Base-by-base conservation (phyloP, 441 rosid genomes). In the Heliophila coronopifolia region DNA sequence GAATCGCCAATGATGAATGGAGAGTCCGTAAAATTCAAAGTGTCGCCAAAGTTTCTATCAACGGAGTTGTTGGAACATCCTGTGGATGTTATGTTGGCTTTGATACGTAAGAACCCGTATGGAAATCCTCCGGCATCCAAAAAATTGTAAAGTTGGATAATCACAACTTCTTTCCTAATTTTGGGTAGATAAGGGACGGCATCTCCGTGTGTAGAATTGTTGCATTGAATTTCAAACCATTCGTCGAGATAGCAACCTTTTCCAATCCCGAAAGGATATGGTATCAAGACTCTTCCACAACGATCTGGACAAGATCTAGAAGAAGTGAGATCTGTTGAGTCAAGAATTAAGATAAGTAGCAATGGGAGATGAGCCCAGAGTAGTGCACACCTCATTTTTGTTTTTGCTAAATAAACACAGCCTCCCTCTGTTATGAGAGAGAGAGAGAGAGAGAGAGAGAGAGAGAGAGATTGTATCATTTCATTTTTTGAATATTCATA, bases 251-350 rank as follows among this genome's bases (percentile, higher is more conserved):
- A 58, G 9, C 75, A 74, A 2, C 9, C 58, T 1, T 12, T 1
- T 13, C 27, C 5, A 4, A 58, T 41, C 0, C 79, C 79, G 1
- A 74, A 72, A 12, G 73, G 77, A 14, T 36, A 72, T 0, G 60
- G 39, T 31, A 72, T 51, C 5, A 11, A 17, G 33, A 60, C 5
- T 9, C 51, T n/a, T 4, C 77, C 77, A 24, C 77, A 72, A 0
- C 18, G 27, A 18, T 0, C 11, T 52, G 17, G 58, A 52, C 58
- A 50, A 15, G 25, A 35, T 3, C 7, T 1, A 9, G 19, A 32
- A 33, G 22, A 7, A 5, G 4, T 34, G 32, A 6, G 5, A n/a
- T 23, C 7, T 14, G 23, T 3, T 35, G 47, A 38, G 18, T 16
- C 11, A 38, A 26, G 1, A 13, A 52, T 2, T 27, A 51, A 26